These are phyloP conservation scores for Pharnaceum exiguum DNA, from an alignment of 148 eudicot species.

Conservation along the genomic window DNA sequence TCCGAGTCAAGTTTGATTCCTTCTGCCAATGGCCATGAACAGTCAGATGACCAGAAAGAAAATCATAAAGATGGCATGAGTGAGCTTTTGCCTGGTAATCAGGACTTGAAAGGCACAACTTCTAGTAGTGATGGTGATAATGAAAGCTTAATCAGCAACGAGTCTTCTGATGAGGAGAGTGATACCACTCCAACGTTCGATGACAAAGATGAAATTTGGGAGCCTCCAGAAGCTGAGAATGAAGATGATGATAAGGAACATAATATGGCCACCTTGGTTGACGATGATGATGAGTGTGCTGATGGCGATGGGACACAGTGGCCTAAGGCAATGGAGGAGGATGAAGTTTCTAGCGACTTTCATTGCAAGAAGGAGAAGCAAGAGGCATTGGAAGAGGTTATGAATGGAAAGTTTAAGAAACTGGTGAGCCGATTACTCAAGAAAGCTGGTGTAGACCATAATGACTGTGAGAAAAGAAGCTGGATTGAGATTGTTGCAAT, in stretches of 20 bases:
- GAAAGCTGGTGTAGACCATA: slow-evolving; percentile 41
- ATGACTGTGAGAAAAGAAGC: slow-evolving; percentile 35
- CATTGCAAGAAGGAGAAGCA: slow-evolving; percentile 52
- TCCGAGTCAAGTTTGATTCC: slow-evolving; percentile 15
- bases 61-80: slow-evolving; percentile 7
- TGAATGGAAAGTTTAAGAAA: slow-evolving; percentile 74
- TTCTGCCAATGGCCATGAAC: slow-evolving; percentile 15
- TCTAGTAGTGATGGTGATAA: slow-evolving; percentile 8
- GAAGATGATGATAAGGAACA: slow-evolving; percentile 47
- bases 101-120: slow-evolving; percentile 14
- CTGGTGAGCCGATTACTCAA: slow-evolving; percentile 67
- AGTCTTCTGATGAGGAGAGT: slow-evolving; percentile 26
- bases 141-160: slow-evolving; percentile 16
- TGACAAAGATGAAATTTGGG: slow-evolving; percentile 56
- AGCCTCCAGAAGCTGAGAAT: slow-evolving; percentile 77
- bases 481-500: slow-evolving; percentile 85
- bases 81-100: slow-evolving; percentile 7
- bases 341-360: slow-evolving; percentile 37
- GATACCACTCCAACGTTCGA: slow-evolving; percentile 23
- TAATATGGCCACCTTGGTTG: slow-evolving; percentile 51
- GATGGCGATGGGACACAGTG: slow-evolving; percentile 58
- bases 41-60: slow-evolving; percentile 11
- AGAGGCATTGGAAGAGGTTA: slow-evolving; percentile 60
- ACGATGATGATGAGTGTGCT: slow-evolving; percentile 63
- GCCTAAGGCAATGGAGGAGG: slow-evolving; percentile 58